A percentile compares a stretch with the other conserved stretches of the same genome.
Evolutionary conservation across 1,284 basidiomycete species (phyloP).

Genomic region (Dichomitus squalens): DNA sequence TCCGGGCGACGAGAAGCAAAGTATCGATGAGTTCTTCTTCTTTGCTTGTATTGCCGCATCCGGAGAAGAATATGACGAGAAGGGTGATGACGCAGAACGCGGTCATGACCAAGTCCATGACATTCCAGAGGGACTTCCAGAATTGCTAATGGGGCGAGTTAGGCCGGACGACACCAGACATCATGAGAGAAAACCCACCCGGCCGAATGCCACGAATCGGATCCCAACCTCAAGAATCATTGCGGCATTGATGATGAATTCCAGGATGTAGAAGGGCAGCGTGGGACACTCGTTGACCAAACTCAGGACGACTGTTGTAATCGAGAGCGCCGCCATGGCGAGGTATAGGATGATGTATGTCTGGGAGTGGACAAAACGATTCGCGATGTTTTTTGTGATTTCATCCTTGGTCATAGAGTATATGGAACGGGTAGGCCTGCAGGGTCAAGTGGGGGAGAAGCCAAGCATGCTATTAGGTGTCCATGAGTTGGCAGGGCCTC

Average conservation of each 20-base stretch:
- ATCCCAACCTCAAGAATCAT: slow-evolving; percentile 94
- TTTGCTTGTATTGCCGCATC: slow-evolving; percentile 75
- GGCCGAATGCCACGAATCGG: slow-evolving; percentile 87
- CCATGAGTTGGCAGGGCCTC: slow-evolving; percentile 31
- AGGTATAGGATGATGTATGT: slow-evolving; percentile 87
- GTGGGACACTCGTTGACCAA: slow-evolving; percentile 79
- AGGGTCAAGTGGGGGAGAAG: slow-evolving; percentile 15
- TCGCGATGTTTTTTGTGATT: slow-evolving; percentile 79
- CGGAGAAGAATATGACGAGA: slow-evolving; percentile 81
- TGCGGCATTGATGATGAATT: slow-evolving; percentile 86
- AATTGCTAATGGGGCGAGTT: slow-evolving; percentile 73
- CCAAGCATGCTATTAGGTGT: slow-evolving; percentile 27
- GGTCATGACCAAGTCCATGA: slow-evolving; percentile 85
- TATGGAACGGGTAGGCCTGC: slow-evolving; percentile 73
- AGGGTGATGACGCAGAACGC: slow-evolving; percentile 86
- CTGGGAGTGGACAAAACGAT: slow-evolving; percentile 82
- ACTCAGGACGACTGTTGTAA: slow-evolving; percentile 89
- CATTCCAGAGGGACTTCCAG: slow-evolving; percentile 90
- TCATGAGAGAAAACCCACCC: slow-evolving; percentile 53
- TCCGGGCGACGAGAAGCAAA: slow-evolving; percentile 85
- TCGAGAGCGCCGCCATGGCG: slow-evolving; percentile 86
- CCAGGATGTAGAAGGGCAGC: slow-evolving; percentile 85
- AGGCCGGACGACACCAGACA: not conserved
- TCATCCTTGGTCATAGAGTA: slow-evolving; percentile 80
- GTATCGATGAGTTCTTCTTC: slow-evolving; percentile 94